Evolutionary conservation across 78 protist genomes (phyloP).

Genomic region (slime mould (Dictyostelium discoideum)): dicty_2.7 NC_007090.3:2923501-2924000

Average conservation of each 20-base stretch:
- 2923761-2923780: background rate
- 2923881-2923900: background rate
- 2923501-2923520: background rate
- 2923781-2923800: background rate
- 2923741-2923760: conserved; percentile 1
- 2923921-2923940: conserved; percentile 20
- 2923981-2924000: conserved; percentile 91
- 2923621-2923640: conserved; percentile 69
- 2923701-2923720: conserved; percentile 69
- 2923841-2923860: background rate
- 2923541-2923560: conserved; percentile 53
- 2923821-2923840: conserved; percentile 12
- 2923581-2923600: conserved; percentile 40
- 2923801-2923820: background rate
- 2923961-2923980: conserved; percentile 83
- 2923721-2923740: conserved; percentile 32
- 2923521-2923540: conserved; percentile 28
- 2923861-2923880: conserved; percentile 5
- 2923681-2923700: conserved; percentile 33
- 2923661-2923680: conserved; percentile 70
- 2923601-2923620: conserved; percentile 78
- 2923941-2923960: conserved; percentile 63
- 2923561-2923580: conserved; percentile 49
- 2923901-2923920: conserved; percentile 21
- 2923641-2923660: conserved; percentile 59